These are phyloP conservation scores for Lagerstroemia speciosa DNA, from an alignment of 345 rosid genomes.

Conservation along the genomic window DNA sequence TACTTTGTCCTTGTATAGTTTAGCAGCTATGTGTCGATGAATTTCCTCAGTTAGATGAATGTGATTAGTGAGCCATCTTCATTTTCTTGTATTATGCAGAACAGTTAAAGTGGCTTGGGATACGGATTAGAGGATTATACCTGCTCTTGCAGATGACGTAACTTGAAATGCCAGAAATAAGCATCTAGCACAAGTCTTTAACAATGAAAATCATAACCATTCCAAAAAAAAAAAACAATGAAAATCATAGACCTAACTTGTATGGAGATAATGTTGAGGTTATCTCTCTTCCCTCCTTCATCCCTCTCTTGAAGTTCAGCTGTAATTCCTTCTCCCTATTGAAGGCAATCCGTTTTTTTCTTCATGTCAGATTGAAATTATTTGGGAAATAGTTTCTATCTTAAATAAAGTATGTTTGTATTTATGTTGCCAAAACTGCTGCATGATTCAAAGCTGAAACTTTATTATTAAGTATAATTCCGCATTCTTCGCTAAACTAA, in stretches of 20 bases:
- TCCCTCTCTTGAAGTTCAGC: background rate
- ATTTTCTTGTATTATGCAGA: slow-evolving; percentile 31
- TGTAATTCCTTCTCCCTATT: slow-evolving; percentile 1
- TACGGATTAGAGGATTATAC: slow-evolving; percentile 88
- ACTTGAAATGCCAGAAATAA: slow-evolving; percentile 92
- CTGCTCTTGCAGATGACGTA: slow-evolving; percentile 97
- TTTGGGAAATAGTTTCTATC: too few species aligned
- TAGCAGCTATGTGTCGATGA: slow-evolving; percentile 4
- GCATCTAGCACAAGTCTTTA: slow-evolving; percentile 94
- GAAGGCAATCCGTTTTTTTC: background rate
- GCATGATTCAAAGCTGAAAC: background rate
- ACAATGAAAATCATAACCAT: slow-evolving; percentile 96
- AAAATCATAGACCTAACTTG: slow-evolving; percentile 80
- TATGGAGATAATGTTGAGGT: slow-evolving; percentile 99
- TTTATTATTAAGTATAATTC: too few species aligned
- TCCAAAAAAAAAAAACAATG: too few species aligned
- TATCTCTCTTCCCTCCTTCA: slow-evolving; percentile 12
- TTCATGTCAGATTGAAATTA: background rate
- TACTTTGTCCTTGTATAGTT: slow-evolving; percentile 89
- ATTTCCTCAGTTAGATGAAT: background rate
- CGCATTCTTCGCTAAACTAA: background rate
- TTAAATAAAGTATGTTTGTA: background rate
- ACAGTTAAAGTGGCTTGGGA: slow-evolving; percentile 88
- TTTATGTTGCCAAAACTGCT: background rate
- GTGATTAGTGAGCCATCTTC: background rate